Percentiles rank a stretch among this genome's conserved stretches.
Evolutionary conservation across 2,329 filamentous ascomycete genomes (phyloP).

Genomic region (Exutisphaerella laricina): DNA sequence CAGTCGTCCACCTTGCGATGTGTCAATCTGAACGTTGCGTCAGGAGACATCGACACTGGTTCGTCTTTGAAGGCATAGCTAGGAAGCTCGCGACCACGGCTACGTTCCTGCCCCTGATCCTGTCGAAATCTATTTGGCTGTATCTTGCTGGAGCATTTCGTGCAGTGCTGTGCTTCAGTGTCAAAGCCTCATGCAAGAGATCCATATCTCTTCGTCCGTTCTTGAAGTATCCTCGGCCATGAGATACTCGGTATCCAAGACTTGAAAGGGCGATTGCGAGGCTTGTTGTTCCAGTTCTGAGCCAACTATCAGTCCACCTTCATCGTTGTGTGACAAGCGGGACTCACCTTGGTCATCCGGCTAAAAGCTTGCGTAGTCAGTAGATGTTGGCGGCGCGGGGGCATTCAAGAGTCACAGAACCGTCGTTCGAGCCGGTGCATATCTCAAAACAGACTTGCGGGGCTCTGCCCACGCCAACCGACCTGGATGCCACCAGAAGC

Average conservation of each 20-base stretch:
- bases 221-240: conserved; percentile 13
- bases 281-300: conserved; percentile 8
- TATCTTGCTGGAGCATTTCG: not conserved
- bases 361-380: no score
- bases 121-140: conserved; percentile 11
- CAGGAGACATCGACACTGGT: conserved; percentile 52
- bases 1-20: conserved; percentile 16
- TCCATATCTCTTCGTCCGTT: conserved; percentile 15
- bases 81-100: conserved; percentile 20
- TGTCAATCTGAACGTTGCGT: conserved; percentile 56
- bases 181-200: conserved; percentile 11
- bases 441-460: no score
- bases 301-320: no score
- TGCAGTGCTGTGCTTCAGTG: conserved; percentile 1
- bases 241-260: conserved; percentile 11
- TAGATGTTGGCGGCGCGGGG: no score
- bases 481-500: no score
- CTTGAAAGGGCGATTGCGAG: conserved; percentile 6
- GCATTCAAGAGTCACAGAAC: no score
- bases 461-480: no score
- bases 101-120: conserved; percentile 16
- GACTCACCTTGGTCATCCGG: conserved; percentile 11
- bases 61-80: conserved; percentile 33
- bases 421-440: no score
- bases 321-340: no score